Evolutionary conservation across 1,139 yeast genomes (phyloP), one percentile per base, ranked within the genome.

Genomic region (Pichia cactophila): DNA sequence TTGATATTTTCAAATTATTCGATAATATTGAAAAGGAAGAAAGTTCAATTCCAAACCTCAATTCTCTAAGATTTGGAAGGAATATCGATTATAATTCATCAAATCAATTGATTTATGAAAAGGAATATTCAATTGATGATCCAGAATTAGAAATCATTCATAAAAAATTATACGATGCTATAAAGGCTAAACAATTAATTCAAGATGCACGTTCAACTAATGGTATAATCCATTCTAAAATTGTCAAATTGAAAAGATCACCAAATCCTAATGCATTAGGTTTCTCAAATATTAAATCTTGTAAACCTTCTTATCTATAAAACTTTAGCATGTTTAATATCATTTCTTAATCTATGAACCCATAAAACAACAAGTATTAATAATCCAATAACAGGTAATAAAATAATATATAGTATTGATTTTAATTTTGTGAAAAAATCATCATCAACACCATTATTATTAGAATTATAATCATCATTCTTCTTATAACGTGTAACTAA

Each of bases 241-340:
- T 64, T 11, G 63, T 64, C 17, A 57, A 60, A 45, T 58, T 62
- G 38, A 69, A 66, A 53, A 66, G 73, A 50, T 62, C 60, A 42
- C 74, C 78, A 1, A 75, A 74, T 58, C 72, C 78, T 8, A 76
- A 76, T 55, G 66, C 69, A 44, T 44, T 71, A n/a, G 74, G 72
- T 1, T 63, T 70, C 54, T 65, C 72, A 1, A 74, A 73, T 52
- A 69, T 74, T 10, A 62, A 64, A 43, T 68, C 69, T 4, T 63
- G 66, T 38, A 70, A 65, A 54, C 75, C 79, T 11, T 71, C 75
- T 4, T 74, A 72, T 56, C 60, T 60, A 37, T 51, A 78, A 69
- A 45, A 78, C 67, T 57, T 78, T 78, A 9, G 80, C 68, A 60
- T 77, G 83, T 57, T 77, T 77, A 47, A 77, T 75, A 56, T 77